Base-by-base conservation (phyloP, 2,329 filamentous ascomycete genomes). In the Paraphaeosphaeria minitans region DNA sequence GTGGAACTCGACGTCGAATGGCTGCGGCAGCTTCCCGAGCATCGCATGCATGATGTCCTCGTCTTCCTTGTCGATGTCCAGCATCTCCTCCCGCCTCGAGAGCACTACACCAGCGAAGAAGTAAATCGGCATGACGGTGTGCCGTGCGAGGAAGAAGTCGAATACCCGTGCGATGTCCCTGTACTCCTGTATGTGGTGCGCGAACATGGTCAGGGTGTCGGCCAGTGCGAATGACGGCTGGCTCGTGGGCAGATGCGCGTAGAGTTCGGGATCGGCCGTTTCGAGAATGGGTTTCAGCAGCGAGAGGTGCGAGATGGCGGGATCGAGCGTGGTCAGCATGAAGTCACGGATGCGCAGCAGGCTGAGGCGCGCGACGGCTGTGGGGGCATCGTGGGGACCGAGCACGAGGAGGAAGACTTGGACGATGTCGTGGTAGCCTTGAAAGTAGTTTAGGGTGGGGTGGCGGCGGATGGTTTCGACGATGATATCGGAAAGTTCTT, bases 351-450 rank as follows among this genome's bases (percentile, higher is more conserved):
- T 97, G 54, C 93, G 90, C 46, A 98, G 85, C 33, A 93, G 83
- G 3, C 93, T 97, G 58, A 99, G 87, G n/a, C 91, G 89, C 35
- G 90, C 84, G 33, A 96, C 86, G 16, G 89, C 87, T 7, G 82
- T 76, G 19, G 84, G 81, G 16, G 91, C 88, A 55, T 82, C 75
- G 22, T 82, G 71, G 10, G 86, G 79, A 0, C 89, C 89, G 4
- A 99, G 83, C 12, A 97, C 93, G 14, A 99, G 85, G 42, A 98
- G 85, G 59, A 99, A 84, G 24, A 99, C 95, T 79, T 99, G 96
- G 68, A 92, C 95, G 71, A 99, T 98, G 79, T 99, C 95, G 78
- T 99, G 95, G 76, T 96, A 99, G 74, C 95, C 95, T 80, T 99
- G 95, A 77, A 99, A 99, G 79, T 99, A 99, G 81, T 88, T 92